phyloP scores from a whole-genome alignment of 2,329 filamentous ascomycete species.

The Grosmannia clavigera region DNA sequence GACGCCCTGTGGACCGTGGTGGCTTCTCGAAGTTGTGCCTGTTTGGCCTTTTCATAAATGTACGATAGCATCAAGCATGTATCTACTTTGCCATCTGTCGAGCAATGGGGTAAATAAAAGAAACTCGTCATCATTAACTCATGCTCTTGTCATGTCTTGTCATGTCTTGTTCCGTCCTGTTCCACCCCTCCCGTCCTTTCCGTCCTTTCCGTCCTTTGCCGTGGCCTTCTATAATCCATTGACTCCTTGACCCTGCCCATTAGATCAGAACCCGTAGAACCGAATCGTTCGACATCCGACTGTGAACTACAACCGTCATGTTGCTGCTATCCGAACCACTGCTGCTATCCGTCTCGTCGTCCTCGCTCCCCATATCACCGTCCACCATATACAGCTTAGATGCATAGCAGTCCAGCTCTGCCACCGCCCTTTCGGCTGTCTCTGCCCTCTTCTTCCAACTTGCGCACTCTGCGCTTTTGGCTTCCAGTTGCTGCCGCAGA shows the following conservation, averaged over 20 bases:
- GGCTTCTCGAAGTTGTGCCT: neutral
- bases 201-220: neutral
- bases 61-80: constrained; percentile 3
- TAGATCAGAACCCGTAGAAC: neutral
- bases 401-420: constrained; percentile 21
- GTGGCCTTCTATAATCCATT: too few species aligned
- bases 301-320: constrained; percentile 4
- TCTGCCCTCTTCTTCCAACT: constrained; percentile 45
- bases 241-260: neutral
- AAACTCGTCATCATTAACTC: too few species aligned
- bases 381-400: neutral
- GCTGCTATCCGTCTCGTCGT: constrained; percentile 4
- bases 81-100: too few species aligned
- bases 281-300: neutral
- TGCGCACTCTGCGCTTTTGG: constrained; percentile 27
- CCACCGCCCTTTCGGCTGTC: constrained; percentile 39
- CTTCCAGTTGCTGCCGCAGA: constrained; percentile 34
- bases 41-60: neutral
- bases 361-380: neutral
- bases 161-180: too few species aligned
- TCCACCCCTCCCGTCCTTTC: neutral
- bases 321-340: constrained; percentile 4
- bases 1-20: too few species aligned
- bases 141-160: too few species aligned
- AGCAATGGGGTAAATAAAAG: too few species aligned